Evolutionary conservation across 345 rosid genomes (phyloP), one percentile per base, ranked within the genome.

Genomic region (Eucalyptus polyanthemos): DNA sequence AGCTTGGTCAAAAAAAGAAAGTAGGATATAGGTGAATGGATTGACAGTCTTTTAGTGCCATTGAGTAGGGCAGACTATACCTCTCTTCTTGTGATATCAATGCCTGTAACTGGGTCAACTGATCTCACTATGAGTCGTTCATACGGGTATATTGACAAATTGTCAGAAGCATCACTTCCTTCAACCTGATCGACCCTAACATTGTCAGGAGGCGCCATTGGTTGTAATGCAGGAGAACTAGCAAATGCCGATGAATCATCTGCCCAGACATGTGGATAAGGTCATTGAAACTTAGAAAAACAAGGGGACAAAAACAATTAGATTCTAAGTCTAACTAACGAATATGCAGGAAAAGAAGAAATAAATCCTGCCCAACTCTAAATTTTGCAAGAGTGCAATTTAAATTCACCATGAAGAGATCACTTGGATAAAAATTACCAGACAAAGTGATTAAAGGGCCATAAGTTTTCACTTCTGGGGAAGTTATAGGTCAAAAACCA

Each of bases 21-120:
- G 58, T 53, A 17, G 40, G 5, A 86, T 86, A 37, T 3, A 50
- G 87, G 87, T 86, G 31, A 45, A 72, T 72, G 83, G 27, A 72
- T 72, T 72, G 42, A 37, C 83, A 19, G 14, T 72, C 45, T 37
- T 72, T 72, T 69, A 31, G 45, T 72, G 83, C 45, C 88, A 17
- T 31, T 31, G 44, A 53, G 45, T 24, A 34, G 25, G 45, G 88
- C 67, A 34, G 50, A 56, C 88, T 42, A 51, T 53, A 95, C 98
- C 97, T 96, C 98, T 93, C 98, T 93, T 95, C 91, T 95, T 80
- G 95, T 91, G 58, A 89, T 91, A 67, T 96, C 95, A 90, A 95
- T 94, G 91, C 91, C 93, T 53, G 89, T 86, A 87, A 85, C 95
- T 29, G 96, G 97, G 89, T 92, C 94, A 40, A 86, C 88, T 50